phyloP scores from a whole-genome alignment of 1,284 basidiomycete species.

The Ustilago hordei region DNA sequence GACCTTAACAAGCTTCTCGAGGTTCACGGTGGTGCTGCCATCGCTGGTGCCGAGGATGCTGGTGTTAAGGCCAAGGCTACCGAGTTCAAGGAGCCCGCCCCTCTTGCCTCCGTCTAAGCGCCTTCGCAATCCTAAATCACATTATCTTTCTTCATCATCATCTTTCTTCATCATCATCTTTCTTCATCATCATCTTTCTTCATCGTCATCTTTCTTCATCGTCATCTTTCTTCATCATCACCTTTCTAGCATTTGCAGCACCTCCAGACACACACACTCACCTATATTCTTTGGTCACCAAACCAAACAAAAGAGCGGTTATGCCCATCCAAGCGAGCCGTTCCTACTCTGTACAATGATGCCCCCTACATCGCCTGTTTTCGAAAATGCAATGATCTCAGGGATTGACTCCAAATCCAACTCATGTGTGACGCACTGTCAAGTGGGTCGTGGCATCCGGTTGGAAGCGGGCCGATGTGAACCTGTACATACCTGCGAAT shows the following conservation, averaged over 20 bases:
- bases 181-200: slow-evolving; percentile 5
- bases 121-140: slow-evolving; percentile 2
- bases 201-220: no score
- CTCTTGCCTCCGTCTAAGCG: slow-evolving; percentile 77
- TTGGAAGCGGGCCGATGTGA: no score
- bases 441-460: no score
- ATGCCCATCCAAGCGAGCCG: slow-evolving; percentile 13
- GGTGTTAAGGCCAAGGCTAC: slow-evolving; percentile 83
- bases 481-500: no score
- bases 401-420: slow-evolving; percentile 43
- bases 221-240: not conserved
- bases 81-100: slow-evolving; percentile 92
- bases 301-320: slow-evolving; percentile 30
- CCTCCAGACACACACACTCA: slow-evolving; percentile 8
- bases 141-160: not conserved
- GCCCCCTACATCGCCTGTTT: slow-evolving; percentile 30
- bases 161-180: not conserved
- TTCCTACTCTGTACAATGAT: slow-evolving; percentile 48
- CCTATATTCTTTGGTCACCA: slow-evolving; percentile 17
- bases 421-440: not conserved
- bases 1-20: slow-evolving; percentile 94
- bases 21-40: slow-evolving; percentile 82
- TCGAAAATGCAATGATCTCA: slow-evolving; percentile 45
- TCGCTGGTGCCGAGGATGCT: slow-evolving; percentile 77
- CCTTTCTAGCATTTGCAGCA: slow-evolving; percentile 14